Evolutionary conservation across 179 eudicot species (phyloP).

Genomic region (Pouteria campechiana): DNA sequence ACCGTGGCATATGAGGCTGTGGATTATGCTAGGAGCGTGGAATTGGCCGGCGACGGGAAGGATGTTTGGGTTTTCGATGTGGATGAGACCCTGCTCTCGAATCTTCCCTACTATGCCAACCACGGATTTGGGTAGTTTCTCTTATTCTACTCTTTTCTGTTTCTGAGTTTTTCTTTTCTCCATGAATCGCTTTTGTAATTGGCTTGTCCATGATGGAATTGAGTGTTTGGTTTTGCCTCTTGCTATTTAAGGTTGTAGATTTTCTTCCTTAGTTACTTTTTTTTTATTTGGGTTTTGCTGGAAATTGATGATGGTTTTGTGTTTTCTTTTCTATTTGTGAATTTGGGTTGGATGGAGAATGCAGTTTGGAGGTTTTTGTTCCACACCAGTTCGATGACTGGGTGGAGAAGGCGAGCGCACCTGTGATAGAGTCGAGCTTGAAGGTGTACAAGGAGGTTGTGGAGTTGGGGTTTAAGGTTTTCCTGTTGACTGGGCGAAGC

Average conservation of each 20-base stretch:
- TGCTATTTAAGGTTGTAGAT: neutral
- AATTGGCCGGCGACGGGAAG: conserved; percentile 44
- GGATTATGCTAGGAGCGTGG: conserved; percentile 32
- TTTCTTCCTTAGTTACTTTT: neutral
- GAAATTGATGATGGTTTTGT: conserved; percentile 2
- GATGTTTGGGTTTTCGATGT: conserved; percentile 86
- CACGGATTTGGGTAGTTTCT: conserved; percentile 76
- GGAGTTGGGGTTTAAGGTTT: conserved; percentile 60
- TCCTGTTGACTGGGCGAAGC: conserved; percentile 73
- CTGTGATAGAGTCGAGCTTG: conserved; percentile 51
- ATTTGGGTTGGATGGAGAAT: conserved; percentile 13
- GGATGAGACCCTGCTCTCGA: conserved; percentile 82
- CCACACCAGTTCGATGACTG: conserved; percentile 57
- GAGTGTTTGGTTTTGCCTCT: neutral
- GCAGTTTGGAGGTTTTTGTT: conserved; percentile 69
- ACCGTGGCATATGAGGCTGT: conserved; percentile 55
- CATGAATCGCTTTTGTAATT: neutral
- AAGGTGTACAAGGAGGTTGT: conserved; percentile 68
- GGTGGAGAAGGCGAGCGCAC: conserved; percentile 67
- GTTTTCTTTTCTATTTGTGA: conserved; percentile 12
- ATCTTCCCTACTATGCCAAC: conserved; percentile 74
- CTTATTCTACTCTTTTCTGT: neutral
- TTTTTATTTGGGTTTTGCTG: neutral
- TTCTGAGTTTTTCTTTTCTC: neutral
- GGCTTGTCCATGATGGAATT: neutral